Percentiles rank a stretch among this genome's conserved stretches.
Conservation (phyloP, 805 yeast species). For the Nakazawaea wyomingensis region DNA sequence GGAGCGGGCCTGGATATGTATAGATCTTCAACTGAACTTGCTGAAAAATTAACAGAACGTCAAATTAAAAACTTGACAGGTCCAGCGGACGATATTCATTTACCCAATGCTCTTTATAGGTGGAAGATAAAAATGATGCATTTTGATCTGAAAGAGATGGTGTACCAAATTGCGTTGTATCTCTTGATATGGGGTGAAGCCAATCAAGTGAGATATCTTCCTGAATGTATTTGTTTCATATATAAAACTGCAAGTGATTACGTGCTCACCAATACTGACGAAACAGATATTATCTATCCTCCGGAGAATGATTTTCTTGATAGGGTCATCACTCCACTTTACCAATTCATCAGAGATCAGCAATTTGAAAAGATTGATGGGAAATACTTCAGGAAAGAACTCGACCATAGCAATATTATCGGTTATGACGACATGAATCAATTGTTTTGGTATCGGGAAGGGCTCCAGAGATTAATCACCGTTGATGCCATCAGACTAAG, state of each 20-base stretch:
- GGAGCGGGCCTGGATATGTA: slow-evolving; percentile 43
- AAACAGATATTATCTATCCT: slow-evolving; percentile 25
- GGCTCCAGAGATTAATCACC: slow-evolving; percentile 28
- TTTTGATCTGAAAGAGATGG: slow-evolving; percentile 50
- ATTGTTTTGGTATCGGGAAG: slow-evolving; percentile 41
- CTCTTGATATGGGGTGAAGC: slow-evolving; percentile 75
- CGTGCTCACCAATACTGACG: slow-evolving; percentile 33
- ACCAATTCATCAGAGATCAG: slow-evolving; percentile 62
- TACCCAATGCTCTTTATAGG: slow-evolving; percentile 74
- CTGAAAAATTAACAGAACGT: slow-evolving; percentile 42
- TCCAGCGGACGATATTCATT: slow-evolving; percentile 30
- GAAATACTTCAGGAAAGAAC: slow-evolving; percentile 54
- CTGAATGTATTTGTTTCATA: slow-evolving; percentile 48
- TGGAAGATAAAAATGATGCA: slow-evolving; percentile 67
- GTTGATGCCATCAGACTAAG: slow-evolving; percentile 28
- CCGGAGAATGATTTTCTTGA: slow-evolving; percentile 29
- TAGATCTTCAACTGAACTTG: not conserved
- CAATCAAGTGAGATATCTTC: slow-evolving; percentile 52
- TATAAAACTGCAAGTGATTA: slow-evolving; percentile 52
- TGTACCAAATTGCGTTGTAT: slow-evolving; percentile 60
- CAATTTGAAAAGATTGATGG: slow-evolving; percentile 49
- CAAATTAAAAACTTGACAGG: slow-evolving; percentile 35
- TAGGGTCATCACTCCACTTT: slow-evolving; percentile 40
- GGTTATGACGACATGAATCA: slow-evolving; percentile 55
- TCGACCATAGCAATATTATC: slow-evolving; percentile 59